These are phyloP conservation scores for Coemansia sp. DNA, from an alignment of 192 early-diverging fungal species.

Conservation along the genomic window DNA sequence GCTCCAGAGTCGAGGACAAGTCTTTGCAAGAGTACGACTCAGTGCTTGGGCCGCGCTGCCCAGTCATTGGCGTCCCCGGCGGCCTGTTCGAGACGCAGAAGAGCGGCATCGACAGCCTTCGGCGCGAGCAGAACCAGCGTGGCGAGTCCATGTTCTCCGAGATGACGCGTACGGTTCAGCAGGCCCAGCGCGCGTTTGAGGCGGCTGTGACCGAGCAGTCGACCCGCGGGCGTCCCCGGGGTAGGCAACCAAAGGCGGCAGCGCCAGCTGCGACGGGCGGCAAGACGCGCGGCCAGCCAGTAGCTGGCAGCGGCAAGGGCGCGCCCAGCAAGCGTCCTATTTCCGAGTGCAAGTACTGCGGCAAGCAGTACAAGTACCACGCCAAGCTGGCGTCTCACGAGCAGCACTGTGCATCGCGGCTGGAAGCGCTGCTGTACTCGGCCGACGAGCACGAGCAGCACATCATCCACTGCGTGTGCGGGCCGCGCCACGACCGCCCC, in stretches of 20 bases:
- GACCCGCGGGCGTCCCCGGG: constrained; percentile 15
- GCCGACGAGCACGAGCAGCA: constrained; percentile 55
- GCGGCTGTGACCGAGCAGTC: constrained; percentile 30
- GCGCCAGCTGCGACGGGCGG: not conserved
- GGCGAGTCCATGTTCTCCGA: constrained; percentile 13
- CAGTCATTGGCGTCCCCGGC: constrained; percentile 45
- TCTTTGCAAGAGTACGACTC: constrained; percentile 33
- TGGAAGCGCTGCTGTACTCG: constrained; percentile 58
- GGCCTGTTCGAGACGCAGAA: constrained; percentile 32
- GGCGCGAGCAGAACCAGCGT: constrained; percentile 25
- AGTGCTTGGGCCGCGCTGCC: constrained; percentile 49
- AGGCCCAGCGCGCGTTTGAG: constrained; percentile 39
- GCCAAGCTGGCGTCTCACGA: constrained; percentile 64
- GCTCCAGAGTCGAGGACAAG: not conserved
- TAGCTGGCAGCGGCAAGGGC: not conserved
- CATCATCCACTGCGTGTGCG: constrained; percentile 57
- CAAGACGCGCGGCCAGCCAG: constrained; percentile 1
- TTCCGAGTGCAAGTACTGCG: constrained; percentile 63
- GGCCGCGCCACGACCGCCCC: constrained; percentile 45
- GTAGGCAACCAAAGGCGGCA: constrained; percentile 4
- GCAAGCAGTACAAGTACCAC: constrained; percentile 66
- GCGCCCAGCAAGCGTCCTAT: constrained; percentile 23
- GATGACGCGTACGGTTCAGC: constrained; percentile 18
- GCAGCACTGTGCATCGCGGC: constrained; percentile 57
- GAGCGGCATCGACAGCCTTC: constrained; percentile 10